Base-by-base conservation (phyloP, 1,139 yeast genomes). In the Magnusiomyces suaveolens region DNA sequence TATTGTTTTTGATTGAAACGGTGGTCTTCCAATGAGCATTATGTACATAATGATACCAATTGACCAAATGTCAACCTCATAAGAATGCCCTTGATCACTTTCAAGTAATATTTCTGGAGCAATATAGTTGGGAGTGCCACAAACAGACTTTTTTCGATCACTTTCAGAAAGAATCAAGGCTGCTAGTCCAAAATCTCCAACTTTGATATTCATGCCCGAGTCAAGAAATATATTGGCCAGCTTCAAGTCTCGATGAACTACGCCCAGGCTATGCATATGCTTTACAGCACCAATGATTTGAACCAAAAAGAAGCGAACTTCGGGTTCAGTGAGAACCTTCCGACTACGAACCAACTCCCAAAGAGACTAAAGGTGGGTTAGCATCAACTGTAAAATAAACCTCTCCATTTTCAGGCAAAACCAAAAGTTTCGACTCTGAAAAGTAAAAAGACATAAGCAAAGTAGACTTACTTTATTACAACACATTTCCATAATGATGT, bases 121-220 rank as follows among this genome's bases (percentile, higher is more conserved):
- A 67, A 92, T 92, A 69, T 92, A 92, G 71, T 92, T 92, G 57
- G 98, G 98, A 18, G 98, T 92, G 55, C 98, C 98, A 71, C 98
- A 92, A 56, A 92, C 87, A 52, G 98, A 90, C 66, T 83, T 87
- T 66, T 90, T 88, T 62, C 94, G 81, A 54, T 87, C 87, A 57
- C 78, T 79, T 43, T 77, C 75, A 36, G 82, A 75, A 43, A 86
- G 86, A 60, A 90, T 76, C 18, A 87, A 84, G 1, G 97, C 89
- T 14, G 98, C 98, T 60, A 92, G 78, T 46, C 98, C 98, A 72
- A 92, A 92, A 69, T 92, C 98, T 59, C 97, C 97, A 62, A 92
- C 85, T 68, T 92, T 92, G 66, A 89, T 78, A 69, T 88, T 87
- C 95, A 90, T 90, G 52, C 87, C 78, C 10, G 88, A 87, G 68